Base-by-base conservation (phyloP, 2,329 filamentous ascomycete species). In the Botrytis fabae region DNA sequence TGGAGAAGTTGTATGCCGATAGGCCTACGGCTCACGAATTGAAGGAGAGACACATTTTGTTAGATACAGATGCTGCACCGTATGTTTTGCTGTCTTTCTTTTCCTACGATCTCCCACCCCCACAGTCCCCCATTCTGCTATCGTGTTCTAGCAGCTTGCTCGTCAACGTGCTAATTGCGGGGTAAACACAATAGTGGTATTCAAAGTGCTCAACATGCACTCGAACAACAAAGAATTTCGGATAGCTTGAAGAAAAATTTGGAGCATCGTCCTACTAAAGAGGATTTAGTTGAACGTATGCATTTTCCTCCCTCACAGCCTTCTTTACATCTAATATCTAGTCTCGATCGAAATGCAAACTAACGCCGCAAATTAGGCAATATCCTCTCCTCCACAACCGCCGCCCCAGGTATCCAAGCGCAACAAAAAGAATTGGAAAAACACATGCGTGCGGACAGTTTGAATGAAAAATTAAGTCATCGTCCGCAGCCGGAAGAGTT, bases 381-480 rank as follows among this genome's bases (percentile, higher is more conserved):
- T 83, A 97, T 98, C 81, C 90, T 98, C 40, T 93, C 93, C 40
- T 89, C 90, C 72, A 92, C 92, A 46, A 91, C 83, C 69, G 93
- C 92, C 28, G 94, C 94, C 0, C 94, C 95, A 0, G 88, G 91
- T 3, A 85, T 98, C 71, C 90, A 92, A 80, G 93, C 91, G 72
- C 90, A 94, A 75, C 94, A 96, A 82, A 91, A 89, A 80, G 93
- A 97, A 85, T 90, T 98, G 60, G 90, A 94, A 82, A 94, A 91
- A 81, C 91, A 94, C 82, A 97, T 98, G 94, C 89, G 92, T 22
- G 92, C 90, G 74, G 93, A 97, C 82, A 92, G 88, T 72, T 86
- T 98, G 75, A 96, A 97, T 82, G 94, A 97, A 80, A 95, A 95
- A 82, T 90, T 98, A 75, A 88, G 92, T 79, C 87, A 91, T 78